Evolutionary conservation across 305 asterid species (phyloP), one percentile per base, ranked within the genome.

Genomic region (Solanum hybrid): DNA sequence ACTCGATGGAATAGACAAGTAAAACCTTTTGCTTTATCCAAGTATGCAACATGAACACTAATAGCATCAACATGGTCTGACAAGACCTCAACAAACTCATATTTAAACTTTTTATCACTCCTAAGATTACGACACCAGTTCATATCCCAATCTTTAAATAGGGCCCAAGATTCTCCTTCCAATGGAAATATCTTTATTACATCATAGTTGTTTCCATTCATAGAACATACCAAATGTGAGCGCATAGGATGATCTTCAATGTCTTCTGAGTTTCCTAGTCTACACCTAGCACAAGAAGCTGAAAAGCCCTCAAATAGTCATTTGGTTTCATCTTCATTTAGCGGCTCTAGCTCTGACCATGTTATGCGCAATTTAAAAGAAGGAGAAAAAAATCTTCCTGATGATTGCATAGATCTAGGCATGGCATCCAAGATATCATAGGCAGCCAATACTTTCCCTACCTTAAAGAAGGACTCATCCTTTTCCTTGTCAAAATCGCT

Each of bases 371-470:
- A 35, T 89, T 80, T 90, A 89, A 94, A 90, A 24, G 86, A 86
- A 5, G 78, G 89, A 18, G 91, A 83, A 29, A 83, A 20, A 34
- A 92, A 42, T 91, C 34, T 88, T 75, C 24, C 74, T 90, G 35
- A 94, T 89, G 36, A 90, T 36, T 67, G 94, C 96, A 89, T 95
- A 94, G 92, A 93, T 86, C 96, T 91, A 22, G 95, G 96, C 9
- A 51, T 51, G 67, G 67, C 0, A 16, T 51, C 67, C 4, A 51
- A 51, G 16, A 4, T 40, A 40, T 40, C 51, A 40, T 40, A 40
- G 51, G 16, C 16, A 40, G 51, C 51, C 16, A 40, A 40, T 40
- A 11, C 51, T 11, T 40, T 11, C 2, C 51, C 16, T 40, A 40
- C 51, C 51, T 40, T 40, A 40, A 40, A 40, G 51, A 40, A 40